Conservation (phyloP, 306 rosid genomes). For the Quillaja saponaria region DNA sequence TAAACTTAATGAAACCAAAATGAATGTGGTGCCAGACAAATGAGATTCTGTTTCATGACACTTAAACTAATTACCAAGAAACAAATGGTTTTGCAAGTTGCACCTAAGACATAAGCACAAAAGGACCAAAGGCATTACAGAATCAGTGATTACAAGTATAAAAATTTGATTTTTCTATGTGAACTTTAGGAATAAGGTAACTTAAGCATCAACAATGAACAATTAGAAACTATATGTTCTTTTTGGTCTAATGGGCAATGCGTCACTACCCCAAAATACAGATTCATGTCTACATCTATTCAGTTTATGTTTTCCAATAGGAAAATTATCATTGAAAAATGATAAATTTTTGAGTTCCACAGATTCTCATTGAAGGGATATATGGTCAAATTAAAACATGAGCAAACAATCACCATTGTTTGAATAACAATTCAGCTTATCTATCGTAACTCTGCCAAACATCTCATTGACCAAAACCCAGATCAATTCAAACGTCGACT, state of each 20-base stretch:
- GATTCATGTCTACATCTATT: background rate
- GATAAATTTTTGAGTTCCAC: background rate
- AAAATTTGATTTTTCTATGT: background rate
- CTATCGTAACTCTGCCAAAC: too few species aligned
- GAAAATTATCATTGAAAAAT: background rate
- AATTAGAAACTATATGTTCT: background rate
- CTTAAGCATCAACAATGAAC: too few species aligned
- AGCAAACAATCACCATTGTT: too few species aligned
- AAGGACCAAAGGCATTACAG: background rate
- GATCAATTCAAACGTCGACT: background rate
- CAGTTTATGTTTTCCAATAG: background rate
- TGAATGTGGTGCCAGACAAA: background rate
- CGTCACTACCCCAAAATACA: too few species aligned
- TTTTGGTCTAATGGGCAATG: background rate
- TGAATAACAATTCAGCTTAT: too few species aligned
- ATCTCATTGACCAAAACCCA: background rate
- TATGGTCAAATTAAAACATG: too few species aligned
- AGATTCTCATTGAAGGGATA: background rate
- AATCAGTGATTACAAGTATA: background rate
- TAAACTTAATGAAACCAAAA: background rate
- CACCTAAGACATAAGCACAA: background rate
- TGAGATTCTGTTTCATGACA: background rate
- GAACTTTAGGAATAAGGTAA: background rate
- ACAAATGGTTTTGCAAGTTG: too few species aligned
- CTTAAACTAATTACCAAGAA: too few species aligned